Evolutionary conservation across 805 yeast species (phyloP).

Genomic region (Starmerella kuoi): DNA sequence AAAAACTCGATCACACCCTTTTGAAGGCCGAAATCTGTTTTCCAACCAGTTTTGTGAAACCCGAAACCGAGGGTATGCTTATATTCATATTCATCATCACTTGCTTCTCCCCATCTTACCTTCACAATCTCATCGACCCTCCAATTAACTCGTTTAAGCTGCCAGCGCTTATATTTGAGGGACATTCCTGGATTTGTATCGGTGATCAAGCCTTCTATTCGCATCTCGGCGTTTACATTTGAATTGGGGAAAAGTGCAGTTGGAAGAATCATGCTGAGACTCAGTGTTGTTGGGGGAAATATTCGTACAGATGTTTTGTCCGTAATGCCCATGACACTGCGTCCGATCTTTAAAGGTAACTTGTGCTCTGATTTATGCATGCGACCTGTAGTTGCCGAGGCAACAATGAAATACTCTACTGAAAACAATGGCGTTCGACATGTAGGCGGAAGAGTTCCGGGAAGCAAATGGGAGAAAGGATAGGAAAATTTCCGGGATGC

Average conservation of each 20-base stretch:
- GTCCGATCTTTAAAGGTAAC: slow-evolving; percentile 42
- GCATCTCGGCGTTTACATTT: slow-evolving; percentile 68
- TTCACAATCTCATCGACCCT: slow-evolving; percentile 63
- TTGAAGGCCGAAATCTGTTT: slow-evolving; percentile 62
- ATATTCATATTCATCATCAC: slow-evolving; percentile 41
- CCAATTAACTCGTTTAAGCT: slow-evolving; percentile 84
- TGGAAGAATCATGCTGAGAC: slow-evolving; percentile 78
- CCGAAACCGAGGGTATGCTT: slow-evolving; percentile 62
- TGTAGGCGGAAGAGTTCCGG: slow-evolving; percentile 80
- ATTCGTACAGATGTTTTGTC: slow-evolving; percentile 80
- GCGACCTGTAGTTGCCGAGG: slow-evolving; percentile 28
- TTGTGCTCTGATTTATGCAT: slow-evolving; percentile 7
- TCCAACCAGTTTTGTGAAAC: slow-evolving; percentile 87
- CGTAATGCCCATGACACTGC: slow-evolving; percentile 70
- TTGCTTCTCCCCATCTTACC: slow-evolving; percentile 9
- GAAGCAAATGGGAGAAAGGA: slow-evolving; percentile 81
- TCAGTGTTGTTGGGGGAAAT: slow-evolving; percentile 89
- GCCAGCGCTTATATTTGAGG: slow-evolving; percentile 49
- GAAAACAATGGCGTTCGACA: slow-evolving; percentile 45
- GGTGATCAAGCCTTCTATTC: slow-evolving; percentile 46
- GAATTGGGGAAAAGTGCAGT: slow-evolving; percentile 83
- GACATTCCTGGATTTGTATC: slow-evolving; percentile 18
- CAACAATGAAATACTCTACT: slow-evolving; percentile 67
- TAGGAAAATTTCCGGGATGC: slow-evolving; percentile 71
- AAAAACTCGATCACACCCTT: slow-evolving; percentile 64